These are phyloP conservation scores for Arthroderma sp. DNA, from an alignment of 2,329 filamentous ascomycete genomes.

Conservation along the genomic window DNA sequence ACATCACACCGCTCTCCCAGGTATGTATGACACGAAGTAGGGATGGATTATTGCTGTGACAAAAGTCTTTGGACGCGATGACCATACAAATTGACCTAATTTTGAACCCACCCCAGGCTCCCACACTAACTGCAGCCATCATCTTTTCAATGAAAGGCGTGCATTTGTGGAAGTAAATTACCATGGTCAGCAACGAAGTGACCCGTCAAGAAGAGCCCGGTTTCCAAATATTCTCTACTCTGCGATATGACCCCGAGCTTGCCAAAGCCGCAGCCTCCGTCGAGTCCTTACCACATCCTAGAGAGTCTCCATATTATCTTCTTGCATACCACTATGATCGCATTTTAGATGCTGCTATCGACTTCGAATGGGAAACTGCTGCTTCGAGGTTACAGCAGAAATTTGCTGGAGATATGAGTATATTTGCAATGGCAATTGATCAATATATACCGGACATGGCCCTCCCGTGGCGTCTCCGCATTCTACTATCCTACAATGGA, in stretches of 20 bases:
- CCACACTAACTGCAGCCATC: too few relatives aligned
- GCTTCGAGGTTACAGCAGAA: slow-evolving; percentile 14
- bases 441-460: slow-evolving; percentile 19
- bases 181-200: too few relatives aligned
- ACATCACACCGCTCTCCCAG: too few relatives aligned
- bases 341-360: slow-evolving; percentile 47
- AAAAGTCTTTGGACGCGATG: too few relatives aligned
- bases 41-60: too few relatives aligned
- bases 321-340: slow-evolving; percentile 65
- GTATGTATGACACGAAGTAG: too few relatives aligned
- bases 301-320: slow-evolving; percentile 59
- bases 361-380: slow-evolving; percentile 35
- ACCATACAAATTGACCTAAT: too few relatives aligned
- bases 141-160: too few relatives aligned
- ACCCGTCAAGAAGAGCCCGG: slow-evolving; percentile 10
- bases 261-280: slow-evolving; percentile 19
- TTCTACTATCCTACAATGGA: slow-evolving; percentile 21
- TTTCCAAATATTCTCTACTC: slow-evolving; percentile 56
- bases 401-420: slow-evolving; percentile 17
- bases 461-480: slow-evolving; percentile 27
- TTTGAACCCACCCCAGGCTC: too few relatives aligned
- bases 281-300: slow-evolving; percentile 23
- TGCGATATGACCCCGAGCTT: slow-evolving; percentile 56
- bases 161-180: too few relatives aligned
- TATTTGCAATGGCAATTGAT: slow-evolving; percentile 18